Conservation (phyloP, 257 asterid species). For the Salvia miltiorrhiza region DNA sequence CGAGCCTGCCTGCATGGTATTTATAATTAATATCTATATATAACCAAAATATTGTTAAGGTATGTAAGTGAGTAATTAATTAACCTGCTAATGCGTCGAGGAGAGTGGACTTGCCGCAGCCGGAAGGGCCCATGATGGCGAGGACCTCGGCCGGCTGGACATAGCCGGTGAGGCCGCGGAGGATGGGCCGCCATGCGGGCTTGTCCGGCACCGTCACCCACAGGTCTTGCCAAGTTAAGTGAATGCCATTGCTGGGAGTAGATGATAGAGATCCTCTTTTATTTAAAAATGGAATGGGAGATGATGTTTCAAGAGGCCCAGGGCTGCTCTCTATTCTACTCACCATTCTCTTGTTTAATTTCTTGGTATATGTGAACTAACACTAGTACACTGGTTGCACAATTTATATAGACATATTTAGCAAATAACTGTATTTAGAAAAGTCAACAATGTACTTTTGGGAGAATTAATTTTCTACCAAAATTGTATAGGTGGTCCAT, state of each 20-base stretch:
- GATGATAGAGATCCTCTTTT: background rate
- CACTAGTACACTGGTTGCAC: background rate
- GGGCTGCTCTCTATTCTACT: conserved; percentile 21
- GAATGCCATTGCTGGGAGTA: conserved; percentile 22
- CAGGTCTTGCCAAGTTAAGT: conserved; percentile 49
- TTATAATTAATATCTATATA: no score
- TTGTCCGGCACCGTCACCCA: conserved; percentile 45
- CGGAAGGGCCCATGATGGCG: conserved; percentile 46
- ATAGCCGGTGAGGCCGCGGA: conserved; percentile 36
- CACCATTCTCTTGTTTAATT: background rate
- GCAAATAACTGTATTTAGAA: background rate
- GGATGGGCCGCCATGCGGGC: conserved; percentile 21
- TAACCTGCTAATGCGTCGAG: conserved; percentile 47
- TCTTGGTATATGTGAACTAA: background rate
- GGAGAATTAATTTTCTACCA: no score
- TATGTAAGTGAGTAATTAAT: no score
- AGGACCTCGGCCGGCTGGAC: conserved; percentile 32
- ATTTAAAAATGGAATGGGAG: conserved; percentile 18
- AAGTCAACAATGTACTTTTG: no score
- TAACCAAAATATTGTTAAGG: no score
- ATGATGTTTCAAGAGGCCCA: conserved; percentile 23
- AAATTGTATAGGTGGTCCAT: no score
- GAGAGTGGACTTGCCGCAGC: conserved; percentile 42
- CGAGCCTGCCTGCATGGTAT: conserved; percentile 39
- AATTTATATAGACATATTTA: background rate